Evolutionary conservation across 1,139 yeast genomes (phyloP).

Genomic region (Yamadazyma conglobata): DNA sequence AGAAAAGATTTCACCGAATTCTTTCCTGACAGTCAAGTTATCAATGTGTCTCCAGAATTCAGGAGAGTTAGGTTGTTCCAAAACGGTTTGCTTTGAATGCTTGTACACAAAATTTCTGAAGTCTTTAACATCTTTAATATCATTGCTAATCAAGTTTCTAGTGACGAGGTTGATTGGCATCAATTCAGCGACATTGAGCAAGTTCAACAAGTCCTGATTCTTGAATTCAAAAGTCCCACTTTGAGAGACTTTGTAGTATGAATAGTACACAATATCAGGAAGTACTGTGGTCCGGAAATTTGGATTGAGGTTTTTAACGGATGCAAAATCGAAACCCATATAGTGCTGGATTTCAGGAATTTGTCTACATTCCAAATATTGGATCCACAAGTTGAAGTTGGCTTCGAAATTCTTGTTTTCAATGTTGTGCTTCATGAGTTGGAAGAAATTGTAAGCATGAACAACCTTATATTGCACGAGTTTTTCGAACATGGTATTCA

Average conservation of each 20-base stretch:
- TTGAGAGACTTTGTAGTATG: conserved; percentile 32
- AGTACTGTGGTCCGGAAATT: background rate
- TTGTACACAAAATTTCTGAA: conserved; percentile 1
- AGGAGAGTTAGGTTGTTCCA: conserved; percentile 10
- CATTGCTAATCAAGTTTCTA: background rate
- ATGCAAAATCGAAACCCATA: conserved; percentile 1
- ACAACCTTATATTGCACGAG: conserved; percentile 28
- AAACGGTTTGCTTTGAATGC: background rate
- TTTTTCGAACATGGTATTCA: conserved; percentile 26
- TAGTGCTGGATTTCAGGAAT: background rate
- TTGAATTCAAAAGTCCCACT: conserved; percentile 22
- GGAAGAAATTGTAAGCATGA: conserved; percentile 31
- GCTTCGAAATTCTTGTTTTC: conserved; percentile 19
- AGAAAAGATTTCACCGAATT: background rate
- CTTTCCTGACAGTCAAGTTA: background rate
- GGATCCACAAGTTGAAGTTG: conserved; percentile 34
- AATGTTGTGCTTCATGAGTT: conserved; percentile 22
- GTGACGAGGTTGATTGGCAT: conserved; percentile 15
- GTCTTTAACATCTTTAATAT: conserved; percentile 4
- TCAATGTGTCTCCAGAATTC: conserved; percentile 3
- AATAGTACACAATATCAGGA: conserved; percentile 29
- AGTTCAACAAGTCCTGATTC: conserved; percentile 24
- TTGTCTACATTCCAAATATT: conserved; percentile 26
- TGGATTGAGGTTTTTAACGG: conserved; percentile 9
- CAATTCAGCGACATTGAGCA: conserved; percentile 27